A percentile compares a stretch with the other conserved stretches of the same genome.
Conservation (phyloP, 768 basidiomycete genomes). For the Mycena olivaceomarginata region DNA sequence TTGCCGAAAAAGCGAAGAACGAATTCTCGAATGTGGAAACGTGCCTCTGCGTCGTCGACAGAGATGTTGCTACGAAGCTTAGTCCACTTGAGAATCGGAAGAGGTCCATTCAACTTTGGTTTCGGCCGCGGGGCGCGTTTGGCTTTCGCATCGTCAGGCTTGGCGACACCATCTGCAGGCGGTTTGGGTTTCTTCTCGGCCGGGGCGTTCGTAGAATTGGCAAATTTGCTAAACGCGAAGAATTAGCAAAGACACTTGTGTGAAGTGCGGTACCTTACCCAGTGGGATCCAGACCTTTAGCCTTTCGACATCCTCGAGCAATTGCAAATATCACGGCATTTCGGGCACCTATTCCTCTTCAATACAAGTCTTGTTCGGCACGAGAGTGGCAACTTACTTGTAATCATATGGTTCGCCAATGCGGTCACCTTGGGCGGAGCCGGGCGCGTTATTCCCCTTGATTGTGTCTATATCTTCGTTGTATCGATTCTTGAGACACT, state of each 20-base stretch:
- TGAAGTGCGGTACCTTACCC: constrained; percentile 64
- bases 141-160: constrained; percentile 42
- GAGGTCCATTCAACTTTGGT: constrained; percentile 51
- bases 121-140: constrained; percentile 53
- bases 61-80: constrained; percentile 64
- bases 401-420: constrained; percentile 65
- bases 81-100: constrained; percentile 75
- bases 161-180: constrained; percentile 16
- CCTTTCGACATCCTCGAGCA: constrained; percentile 79
- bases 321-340: constrained; percentile 80
- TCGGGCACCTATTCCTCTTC: constrained; percentile 75
- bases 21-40: constrained; percentile 87
- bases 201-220: constrained; percentile 27
- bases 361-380: background rate
- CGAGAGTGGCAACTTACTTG: constrained; percentile 71
- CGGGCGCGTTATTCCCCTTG: constrained; percentile 50
- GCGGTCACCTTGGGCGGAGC: constrained; percentile 41
- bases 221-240: constrained; percentile 31
- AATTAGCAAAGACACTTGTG: constrained; percentile 15
- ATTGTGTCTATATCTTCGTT: constrained; percentile 68
- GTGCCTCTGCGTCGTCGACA: constrained; percentile 70
- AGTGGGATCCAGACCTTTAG: constrained; percentile 74
- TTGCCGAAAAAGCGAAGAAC: constrained; percentile 73
- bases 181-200: constrained; percentile 37
- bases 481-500: constrained; percentile 83